Conservation (phyloP, 2,329 filamentous ascomycete species). For the Alternaria sp. region DNA sequence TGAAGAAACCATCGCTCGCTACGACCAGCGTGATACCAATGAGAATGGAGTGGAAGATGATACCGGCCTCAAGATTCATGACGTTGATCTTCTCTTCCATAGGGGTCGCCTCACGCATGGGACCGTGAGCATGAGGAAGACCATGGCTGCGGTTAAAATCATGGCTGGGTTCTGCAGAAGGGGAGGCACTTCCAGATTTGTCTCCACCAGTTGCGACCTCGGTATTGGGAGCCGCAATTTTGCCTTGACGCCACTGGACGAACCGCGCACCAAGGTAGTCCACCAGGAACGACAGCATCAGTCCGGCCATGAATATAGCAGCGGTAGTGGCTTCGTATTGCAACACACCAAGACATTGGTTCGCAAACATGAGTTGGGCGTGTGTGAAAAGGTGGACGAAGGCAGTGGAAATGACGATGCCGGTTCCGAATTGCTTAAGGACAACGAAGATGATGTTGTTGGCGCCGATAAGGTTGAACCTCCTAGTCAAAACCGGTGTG, state of each 20-base stretch:
- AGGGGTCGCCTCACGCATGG: constrained; percentile 27
- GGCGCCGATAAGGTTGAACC: constrained; percentile 62
- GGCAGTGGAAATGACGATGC: constrained; percentile 75
- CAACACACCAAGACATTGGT: constrained; percentile 71
- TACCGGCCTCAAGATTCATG: constrained; percentile 74
- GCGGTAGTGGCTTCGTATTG: constrained; percentile 74
- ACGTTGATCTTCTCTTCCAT: constrained; percentile 64
- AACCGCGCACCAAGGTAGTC: constrained; percentile 72
- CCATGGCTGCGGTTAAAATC: constrained; percentile 26
- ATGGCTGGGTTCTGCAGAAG: constrained; percentile 20
- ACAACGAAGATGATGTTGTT: constrained; percentile 64
- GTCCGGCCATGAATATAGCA: constrained; percentile 75
- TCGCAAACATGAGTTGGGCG: constrained; percentile 75
- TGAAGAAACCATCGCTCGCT: constrained; percentile 60
- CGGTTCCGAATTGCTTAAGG: constrained; percentile 76
- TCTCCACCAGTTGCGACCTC: constrained; percentile 23
- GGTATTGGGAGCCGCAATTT: constrained; percentile 19
- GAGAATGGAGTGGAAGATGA: constrained; percentile 77
- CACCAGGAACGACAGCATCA: constrained; percentile 75
- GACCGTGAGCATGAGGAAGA: constrained; percentile 30
- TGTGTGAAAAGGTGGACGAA: constrained; percentile 78
- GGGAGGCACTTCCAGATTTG: constrained; percentile 23
- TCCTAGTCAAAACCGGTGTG: constrained; percentile 69
- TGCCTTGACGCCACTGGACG: constrained; percentile 52
- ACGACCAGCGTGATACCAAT: constrained; percentile 69